Conservation (phyloP, 768 basidiomycete genomes). For the Leucocoprinus sp. region DNA sequence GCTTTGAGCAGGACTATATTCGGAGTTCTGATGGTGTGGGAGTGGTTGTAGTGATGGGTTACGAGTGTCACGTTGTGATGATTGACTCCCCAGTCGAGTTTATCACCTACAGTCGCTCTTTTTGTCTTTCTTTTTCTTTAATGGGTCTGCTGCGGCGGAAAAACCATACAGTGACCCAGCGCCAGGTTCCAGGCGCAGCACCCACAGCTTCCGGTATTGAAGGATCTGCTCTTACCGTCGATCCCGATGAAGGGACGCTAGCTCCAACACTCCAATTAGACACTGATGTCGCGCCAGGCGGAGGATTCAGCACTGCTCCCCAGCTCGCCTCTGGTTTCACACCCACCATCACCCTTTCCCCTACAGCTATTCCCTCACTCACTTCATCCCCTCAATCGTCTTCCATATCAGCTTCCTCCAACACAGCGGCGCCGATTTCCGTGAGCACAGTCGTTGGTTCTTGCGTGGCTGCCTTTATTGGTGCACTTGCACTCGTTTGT, state of each 20-base stretch:
- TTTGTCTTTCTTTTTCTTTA: conserved; percentile 1
- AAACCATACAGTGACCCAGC: neutral
- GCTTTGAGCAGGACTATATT: too few relatives aligned
- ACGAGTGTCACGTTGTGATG: too few relatives aligned
- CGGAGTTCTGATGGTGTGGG: too few relatives aligned
- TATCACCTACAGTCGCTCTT: conserved; percentile 5
- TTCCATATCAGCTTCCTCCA: conserved; percentile 12
- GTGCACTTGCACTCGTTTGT: conserved; percentile 40
- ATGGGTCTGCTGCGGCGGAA: neutral
- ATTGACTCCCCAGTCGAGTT: conserved; percentile 1
- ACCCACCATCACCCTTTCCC: conserved; percentile 3
- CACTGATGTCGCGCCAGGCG: neutral
- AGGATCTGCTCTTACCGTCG: conserved; percentile 13
- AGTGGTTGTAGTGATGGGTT: too few relatives aligned
- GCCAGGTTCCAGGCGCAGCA: conserved; percentile 13
- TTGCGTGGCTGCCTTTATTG: conserved; percentile 55
- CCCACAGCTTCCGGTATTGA: conserved; percentile 15
- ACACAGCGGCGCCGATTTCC: conserved; percentile 25
- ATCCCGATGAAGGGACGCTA: neutral
- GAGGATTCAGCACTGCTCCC: neutral
- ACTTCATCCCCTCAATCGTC: conserved; percentile 4
- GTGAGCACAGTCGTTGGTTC: conserved; percentile 51
- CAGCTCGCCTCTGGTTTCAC: neutral
- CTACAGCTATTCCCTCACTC: conserved; percentile 1
- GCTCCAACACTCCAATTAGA: neutral